A percentile compares a stretch with the other conserved stretches of the same genome.
phyloP scores from a whole-genome alignment of 2,329 filamentous ascomycete genomes.

The Cladosporium colombiae region DNA sequence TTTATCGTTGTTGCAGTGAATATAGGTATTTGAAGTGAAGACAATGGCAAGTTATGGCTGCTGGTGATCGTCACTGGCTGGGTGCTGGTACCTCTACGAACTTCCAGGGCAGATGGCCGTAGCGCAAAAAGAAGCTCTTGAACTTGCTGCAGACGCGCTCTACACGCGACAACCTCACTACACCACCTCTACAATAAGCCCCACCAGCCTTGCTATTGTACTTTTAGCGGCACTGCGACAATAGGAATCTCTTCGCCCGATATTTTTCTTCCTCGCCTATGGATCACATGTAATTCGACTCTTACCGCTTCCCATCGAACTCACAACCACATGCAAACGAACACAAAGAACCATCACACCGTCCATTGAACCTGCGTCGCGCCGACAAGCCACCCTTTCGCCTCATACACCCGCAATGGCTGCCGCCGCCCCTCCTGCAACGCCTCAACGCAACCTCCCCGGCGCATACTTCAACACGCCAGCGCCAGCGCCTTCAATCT shows the following conservation, averaged over 20 bases:
- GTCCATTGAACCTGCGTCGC: slow-evolving; percentile 10
- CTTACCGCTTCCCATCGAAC: not conserved
- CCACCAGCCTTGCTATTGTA: slow-evolving; percentile 5
- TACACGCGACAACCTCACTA: slow-evolving; percentile 5
- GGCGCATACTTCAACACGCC: slow-evolving; percentile 78
- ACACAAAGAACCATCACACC: slow-evolving; percentile 13
- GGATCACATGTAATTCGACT: slow-evolving; percentile 4
- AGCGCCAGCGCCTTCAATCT: slow-evolving; percentile 48
- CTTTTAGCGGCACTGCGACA: slow-evolving; percentile 4
- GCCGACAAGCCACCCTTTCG: not conserved
- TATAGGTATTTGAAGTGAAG: not conserved
- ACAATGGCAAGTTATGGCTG: not conserved
- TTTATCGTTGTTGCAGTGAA: not conserved
- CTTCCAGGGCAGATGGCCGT: not conserved
- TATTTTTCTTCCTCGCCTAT: slow-evolving; percentile 7
- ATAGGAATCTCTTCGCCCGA: slow-evolving; percentile 8
- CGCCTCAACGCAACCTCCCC: slow-evolving; percentile 71
- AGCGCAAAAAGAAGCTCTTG: not conserved
- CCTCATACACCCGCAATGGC: slow-evolving; percentile 29
- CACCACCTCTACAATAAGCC: slow-evolving; percentile 9
- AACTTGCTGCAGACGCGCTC: not conserved
- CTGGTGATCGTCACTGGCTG: not conserved
- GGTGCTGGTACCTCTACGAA: not conserved
- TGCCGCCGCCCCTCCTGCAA: slow-evolving; percentile 38
- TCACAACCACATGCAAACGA: slow-evolving; percentile 4